Percentiles rank a stretch among this genome's conserved stretches.
Conservation (phyloP, 2,329 filamentous ascomycete species). For the Aspergillus novofumigatus region DNA sequence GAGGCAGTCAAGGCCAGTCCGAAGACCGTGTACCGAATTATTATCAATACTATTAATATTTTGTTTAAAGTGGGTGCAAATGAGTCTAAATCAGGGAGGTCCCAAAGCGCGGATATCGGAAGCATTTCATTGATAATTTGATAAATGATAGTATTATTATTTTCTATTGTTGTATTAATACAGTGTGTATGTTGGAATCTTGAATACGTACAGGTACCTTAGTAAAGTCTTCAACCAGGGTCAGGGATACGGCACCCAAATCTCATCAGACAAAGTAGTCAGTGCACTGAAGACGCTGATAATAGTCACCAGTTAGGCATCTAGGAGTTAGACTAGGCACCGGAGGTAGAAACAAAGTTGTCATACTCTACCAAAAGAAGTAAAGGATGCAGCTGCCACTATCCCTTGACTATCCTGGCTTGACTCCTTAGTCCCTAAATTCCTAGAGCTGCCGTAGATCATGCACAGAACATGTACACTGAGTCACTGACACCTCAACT, state of each 20-base stretch:
- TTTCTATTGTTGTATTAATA: neutral
- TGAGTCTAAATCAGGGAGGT: neutral
- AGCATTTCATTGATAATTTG: neutral
- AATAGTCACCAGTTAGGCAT: neutral
- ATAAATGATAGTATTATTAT: neutral
- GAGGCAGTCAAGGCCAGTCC: neutral
- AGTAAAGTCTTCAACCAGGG: neutral
- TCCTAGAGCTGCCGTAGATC: slow-evolving; percentile 33
- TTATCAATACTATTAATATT: neutral
- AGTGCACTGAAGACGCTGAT: neutral
- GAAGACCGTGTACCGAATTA: neutral
- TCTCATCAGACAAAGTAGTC: neutral
- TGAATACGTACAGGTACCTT: neutral
- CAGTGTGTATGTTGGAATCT: neutral
- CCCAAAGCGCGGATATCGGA: neutral
- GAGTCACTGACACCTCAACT: neutral
- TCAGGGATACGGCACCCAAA: neutral
- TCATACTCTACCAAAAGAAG: neutral
- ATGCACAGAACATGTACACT: slow-evolving; percentile 34
- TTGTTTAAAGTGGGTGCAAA: neutral
- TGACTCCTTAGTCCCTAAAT: slow-evolving; percentile 1
- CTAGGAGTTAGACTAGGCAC: neutral
- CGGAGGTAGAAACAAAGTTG: neutral
- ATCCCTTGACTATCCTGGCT: neutral
- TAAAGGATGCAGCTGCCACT: neutral